phyloP scores from a whole-genome alignment of 2,329 filamentous ascomycete species.

The Pezicula neosporulosa region DNA sequence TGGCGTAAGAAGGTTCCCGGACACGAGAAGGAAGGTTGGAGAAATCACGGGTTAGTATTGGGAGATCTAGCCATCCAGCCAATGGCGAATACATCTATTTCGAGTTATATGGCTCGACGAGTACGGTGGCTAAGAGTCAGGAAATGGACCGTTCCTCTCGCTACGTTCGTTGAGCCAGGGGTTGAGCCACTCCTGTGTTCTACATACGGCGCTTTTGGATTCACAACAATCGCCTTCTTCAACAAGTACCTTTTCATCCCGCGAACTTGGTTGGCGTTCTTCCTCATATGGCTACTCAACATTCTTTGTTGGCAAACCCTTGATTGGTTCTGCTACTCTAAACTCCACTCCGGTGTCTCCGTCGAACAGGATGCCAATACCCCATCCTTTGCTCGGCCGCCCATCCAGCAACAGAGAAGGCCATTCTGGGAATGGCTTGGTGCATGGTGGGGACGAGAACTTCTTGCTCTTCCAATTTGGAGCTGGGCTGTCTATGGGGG shows the following conservation, averaged over 20 bases:
- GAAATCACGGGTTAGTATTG: conserved; percentile 78
- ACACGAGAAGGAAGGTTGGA: conserved; percentile 29
- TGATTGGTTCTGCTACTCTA: conserved; percentile 71
- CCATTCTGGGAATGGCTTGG: conserved; percentile 68
- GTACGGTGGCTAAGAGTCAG: conserved; percentile 89
- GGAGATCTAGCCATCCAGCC: conserved; percentile 90
- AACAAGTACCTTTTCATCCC: conserved; percentile 47
- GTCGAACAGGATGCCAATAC: conserved; percentile 70
- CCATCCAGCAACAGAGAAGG: conserved; percentile 46
- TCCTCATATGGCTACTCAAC: conserved; percentile 60
- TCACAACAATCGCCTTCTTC: conserved; percentile 70
- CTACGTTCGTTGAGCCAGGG: conserved; percentile 88
- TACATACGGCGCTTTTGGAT: conserved; percentile 72
- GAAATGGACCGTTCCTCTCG: conserved; percentile 88
- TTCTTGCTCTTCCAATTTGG: conserved; percentile 86
- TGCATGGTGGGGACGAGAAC: conserved; percentile 83
- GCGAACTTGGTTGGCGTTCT: conserved; percentile 66
- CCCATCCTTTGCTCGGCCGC: conserved; percentile 70
- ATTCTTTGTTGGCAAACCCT: conserved; percentile 68
- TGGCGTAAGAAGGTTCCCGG: conserved; percentile 68
- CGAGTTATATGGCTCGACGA: conserved; percentile 74
- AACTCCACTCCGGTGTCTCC: conserved; percentile 69
- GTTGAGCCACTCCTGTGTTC: conserved; percentile 87
- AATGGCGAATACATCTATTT: conserved; percentile 74
- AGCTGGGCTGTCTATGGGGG: conserved; percentile 86